These are phyloP conservation scores for Hibiscus tridactylites DNA, from an alignment of 345 rosid species.

Conservation along the genomic window DNA sequence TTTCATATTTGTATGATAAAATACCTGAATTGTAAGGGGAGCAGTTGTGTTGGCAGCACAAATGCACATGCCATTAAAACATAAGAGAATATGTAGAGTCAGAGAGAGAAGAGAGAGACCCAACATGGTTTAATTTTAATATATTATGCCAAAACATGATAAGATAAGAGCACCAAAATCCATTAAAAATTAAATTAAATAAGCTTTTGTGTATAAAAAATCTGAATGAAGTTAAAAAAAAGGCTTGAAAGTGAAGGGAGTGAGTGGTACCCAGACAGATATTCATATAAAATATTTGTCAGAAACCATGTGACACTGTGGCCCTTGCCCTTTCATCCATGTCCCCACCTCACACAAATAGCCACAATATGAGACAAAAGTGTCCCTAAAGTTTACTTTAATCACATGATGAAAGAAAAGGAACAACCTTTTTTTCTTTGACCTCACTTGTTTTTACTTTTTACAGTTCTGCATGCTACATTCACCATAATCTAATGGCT, in stretches of 20 bases:
- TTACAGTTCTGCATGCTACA: not conserved
- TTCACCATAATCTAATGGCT: slow-evolving; percentile 13
- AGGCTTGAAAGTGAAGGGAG: slow-evolving; percentile 31
- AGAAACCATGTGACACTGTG: slow-evolving; percentile 43
- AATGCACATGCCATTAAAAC: too few relatives aligned
- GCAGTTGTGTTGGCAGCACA: too few relatives aligned
- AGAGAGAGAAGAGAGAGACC: too few relatives aligned
- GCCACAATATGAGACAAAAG: slow-evolving; percentile 55
- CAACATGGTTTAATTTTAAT: too few relatives aligned
- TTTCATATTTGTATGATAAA: too few relatives aligned
- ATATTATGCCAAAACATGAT: too few relatives aligned
- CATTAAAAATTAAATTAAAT: not conserved
- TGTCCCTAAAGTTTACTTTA: slow-evolving; percentile 43
- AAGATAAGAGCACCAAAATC: not conserved
- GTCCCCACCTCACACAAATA: slow-evolving; percentile 36
- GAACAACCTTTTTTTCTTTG: slow-evolving; percentile 16
- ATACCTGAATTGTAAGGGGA: too few relatives aligned
- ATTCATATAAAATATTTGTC: not conserved
- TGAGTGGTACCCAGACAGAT: slow-evolving; percentile 1
- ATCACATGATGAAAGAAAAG: slow-evolving; percentile 38
- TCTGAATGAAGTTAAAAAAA: slow-evolving; percentile 16
- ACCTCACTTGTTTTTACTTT: not conserved
- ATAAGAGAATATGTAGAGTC: too few relatives aligned
- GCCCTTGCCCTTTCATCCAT: slow-evolving; percentile 43
- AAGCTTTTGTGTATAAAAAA: not conserved